Evolutionary conservation across 345 rosid genomes (phyloP).

Genomic region (Combretum micranthum): DNA sequence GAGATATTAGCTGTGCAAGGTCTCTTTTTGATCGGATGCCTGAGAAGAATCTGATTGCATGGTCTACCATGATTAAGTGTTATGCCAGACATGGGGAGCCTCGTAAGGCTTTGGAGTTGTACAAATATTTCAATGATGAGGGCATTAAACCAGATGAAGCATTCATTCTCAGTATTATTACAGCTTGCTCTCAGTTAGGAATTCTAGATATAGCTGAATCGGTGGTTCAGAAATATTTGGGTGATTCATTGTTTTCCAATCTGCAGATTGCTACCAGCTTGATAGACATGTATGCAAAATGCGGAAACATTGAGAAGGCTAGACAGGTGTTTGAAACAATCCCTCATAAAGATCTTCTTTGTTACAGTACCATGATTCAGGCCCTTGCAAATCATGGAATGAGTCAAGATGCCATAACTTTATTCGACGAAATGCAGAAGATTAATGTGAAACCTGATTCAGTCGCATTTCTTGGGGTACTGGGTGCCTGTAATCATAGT

Average conservation of each 20-base stretch:
- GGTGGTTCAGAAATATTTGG: constrained; percentile 3
- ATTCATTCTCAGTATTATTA: constrained; percentile 48
- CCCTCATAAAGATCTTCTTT: constrained; percentile 46
- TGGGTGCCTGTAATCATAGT: constrained; percentile 75
- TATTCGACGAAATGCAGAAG: constrained; percentile 53
- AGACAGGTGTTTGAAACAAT: constrained; percentile 40
- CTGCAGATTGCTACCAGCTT: constrained; percentile 52
- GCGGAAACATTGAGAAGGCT: constrained; percentile 57
- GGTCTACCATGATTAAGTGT: constrained; percentile 70
- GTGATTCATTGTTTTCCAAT: constrained; percentile 11
- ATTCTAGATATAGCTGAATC: constrained; percentile 52
- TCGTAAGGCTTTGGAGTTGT: constrained; percentile 41
- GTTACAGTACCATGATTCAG: constrained; percentile 76
- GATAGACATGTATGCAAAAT: constrained; percentile 80
- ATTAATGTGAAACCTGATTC: constrained; percentile 60
- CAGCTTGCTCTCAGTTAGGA: constrained; percentile 79
- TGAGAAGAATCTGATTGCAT: constrained; percentile 50
- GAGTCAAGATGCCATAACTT: constrained; percentile 45
- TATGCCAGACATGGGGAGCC: constrained; percentile 52
- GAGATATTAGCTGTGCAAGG: constrained; percentile 71
- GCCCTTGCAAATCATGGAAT: constrained; percentile 75
- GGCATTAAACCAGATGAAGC: constrained; percentile 54
- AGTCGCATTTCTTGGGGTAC: constrained; percentile 49
- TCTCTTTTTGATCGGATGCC: constrained; percentile 70
- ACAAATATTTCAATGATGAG: constrained; percentile 39